These are phyloP conservation scores for Sarcocystis neurona DNA, from an alignment of 169 alveolate genomes.

Conservation along the genomic window DNA sequence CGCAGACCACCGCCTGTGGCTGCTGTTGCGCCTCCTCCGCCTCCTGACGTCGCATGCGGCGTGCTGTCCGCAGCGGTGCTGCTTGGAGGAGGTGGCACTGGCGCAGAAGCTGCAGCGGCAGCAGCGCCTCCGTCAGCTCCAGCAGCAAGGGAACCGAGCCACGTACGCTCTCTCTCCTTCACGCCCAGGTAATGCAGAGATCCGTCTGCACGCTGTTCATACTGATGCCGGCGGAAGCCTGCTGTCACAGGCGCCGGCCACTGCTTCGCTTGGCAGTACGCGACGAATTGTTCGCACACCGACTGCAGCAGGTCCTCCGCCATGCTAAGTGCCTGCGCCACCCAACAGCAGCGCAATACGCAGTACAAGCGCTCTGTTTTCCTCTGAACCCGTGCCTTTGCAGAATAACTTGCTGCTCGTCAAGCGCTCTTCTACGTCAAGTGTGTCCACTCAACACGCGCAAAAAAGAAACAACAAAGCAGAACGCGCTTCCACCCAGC, in stretches of 20 bases:
- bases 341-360: neutral
- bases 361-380: no score
- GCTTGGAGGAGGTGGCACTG: neutral
- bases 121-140: conserved; percentile 32
- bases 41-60: no score
- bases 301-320: conserved; percentile 76
- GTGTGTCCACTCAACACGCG: no score
- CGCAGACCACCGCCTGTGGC: no score
- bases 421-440: no score
- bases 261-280: conserved; percentile 68
- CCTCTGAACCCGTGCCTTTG: no score
- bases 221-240: conserved; percentile 79
- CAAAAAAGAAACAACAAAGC: no score
- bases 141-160: neutral
- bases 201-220: conserved; percentile 55
- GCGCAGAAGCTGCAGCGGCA: conserved; percentile 12
- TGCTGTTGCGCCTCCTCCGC: no score
- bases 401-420: no score
- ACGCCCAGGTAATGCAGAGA: conserved; percentile 53
- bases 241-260: conserved; percentile 67
- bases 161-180: conserved; percentile 4
- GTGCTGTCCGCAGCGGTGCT: no score
- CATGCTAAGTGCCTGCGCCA: conserved; percentile 66
- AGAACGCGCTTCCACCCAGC: no score
- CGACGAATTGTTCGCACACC: conserved; percentile 76